A percentile compares a stretch with the other conserved stretches of the same genome.
Conservation (phyloP, 371 early-diverging fungal genomes). For the Lichtheimia ramosa region DNA sequence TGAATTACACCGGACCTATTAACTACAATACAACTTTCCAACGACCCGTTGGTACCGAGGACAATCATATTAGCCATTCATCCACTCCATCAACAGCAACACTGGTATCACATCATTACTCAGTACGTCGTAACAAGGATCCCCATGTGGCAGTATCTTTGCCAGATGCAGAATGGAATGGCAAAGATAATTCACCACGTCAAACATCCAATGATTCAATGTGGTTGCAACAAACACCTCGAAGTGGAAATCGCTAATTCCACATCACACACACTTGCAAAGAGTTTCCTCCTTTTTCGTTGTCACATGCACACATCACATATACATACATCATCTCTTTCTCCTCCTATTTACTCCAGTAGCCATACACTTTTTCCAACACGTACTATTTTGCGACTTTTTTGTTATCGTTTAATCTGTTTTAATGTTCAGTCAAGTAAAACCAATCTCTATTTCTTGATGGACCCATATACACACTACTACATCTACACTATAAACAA, state of each 20-base stretch:
- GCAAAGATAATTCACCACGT: constrained; percentile 9
- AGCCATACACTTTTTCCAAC: background rate
- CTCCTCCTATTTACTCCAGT: background rate
- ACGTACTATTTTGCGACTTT: background rate
- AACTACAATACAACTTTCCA: constrained; percentile 3
- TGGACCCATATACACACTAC: constrained; percentile 93
- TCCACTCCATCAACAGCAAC: constrained; percentile 13
- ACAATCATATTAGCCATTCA: constrained; percentile 5
- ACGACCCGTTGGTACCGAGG: background rate
- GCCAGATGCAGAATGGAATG: constrained; percentile 2
- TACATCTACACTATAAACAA: too few species aligned
- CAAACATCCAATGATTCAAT: constrained; percentile 24
- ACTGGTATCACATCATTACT: constrained; percentile 7
- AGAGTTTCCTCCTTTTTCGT: background rate
- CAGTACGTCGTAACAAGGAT: constrained; percentile 7
- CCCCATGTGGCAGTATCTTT: constrained; percentile 2
- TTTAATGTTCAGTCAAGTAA: background rate
- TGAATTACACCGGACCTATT: constrained; percentile 10
- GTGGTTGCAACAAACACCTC: constrained; percentile 25
- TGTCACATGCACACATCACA: background rate
- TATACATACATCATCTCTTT: background rate
- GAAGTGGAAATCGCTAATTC: constrained; percentile 13
- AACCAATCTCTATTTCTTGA: constrained; percentile 76
- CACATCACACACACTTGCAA: background rate
- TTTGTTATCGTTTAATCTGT: background rate